Evolutionary conservation across 495 filamentous ascomycete genomes (phyloP).

Genomic region (Diplogelasinospora grovesii): DNA sequence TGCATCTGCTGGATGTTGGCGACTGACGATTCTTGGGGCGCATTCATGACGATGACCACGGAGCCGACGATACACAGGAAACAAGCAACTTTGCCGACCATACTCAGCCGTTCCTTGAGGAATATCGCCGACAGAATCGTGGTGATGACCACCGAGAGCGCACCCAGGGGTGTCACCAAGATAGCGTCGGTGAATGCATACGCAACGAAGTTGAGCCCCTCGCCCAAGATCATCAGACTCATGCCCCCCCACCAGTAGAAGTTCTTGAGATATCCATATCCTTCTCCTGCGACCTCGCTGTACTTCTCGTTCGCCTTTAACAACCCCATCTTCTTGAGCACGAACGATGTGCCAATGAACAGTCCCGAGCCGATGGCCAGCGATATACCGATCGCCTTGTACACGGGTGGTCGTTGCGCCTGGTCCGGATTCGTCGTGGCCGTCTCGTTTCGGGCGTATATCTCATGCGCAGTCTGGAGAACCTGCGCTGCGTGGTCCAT

Average conservation of each 20-base stretch:
- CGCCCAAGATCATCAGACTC: constrained; percentile 94
- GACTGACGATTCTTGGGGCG: constrained; percentile 77
- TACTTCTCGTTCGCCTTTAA: constrained; percentile 94
- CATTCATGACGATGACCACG: constrained; percentile 90
- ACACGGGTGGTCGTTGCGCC: constrained; percentile 40
- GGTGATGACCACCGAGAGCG: constrained; percentile 91
- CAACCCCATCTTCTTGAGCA: constrained; percentile 88
- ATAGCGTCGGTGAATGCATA: constrained; percentile 98
- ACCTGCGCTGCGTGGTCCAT: constrained; percentile 38
- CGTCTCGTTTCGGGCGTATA: constrained; percentile 38
- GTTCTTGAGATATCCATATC: constrained; percentile 97
- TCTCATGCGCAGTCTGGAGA: constrained; percentile 32
- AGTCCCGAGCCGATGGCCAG: constrained; percentile 82
- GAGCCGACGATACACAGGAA: constrained; percentile 92
- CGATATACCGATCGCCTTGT: constrained; percentile 82
- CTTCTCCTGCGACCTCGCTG: constrained; percentile 91
- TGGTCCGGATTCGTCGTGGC: constrained; percentile 19
- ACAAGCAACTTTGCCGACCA: constrained; percentile 93
- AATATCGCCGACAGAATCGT: constrained; percentile 93
- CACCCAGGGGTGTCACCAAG: constrained; percentile 88
- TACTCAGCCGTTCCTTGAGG: constrained; percentile 88
- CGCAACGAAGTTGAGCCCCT: constrained; percentile 95
- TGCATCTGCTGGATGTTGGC: constrained; percentile 90
- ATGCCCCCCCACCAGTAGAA: constrained; percentile 93
- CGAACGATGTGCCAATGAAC: constrained; percentile 94